Evolutionary conservation across 2,329 filamentous ascomycete species (phyloP), one percentile per base, ranked within the genome.

Genomic region (Zarea fungicola): DNA sequence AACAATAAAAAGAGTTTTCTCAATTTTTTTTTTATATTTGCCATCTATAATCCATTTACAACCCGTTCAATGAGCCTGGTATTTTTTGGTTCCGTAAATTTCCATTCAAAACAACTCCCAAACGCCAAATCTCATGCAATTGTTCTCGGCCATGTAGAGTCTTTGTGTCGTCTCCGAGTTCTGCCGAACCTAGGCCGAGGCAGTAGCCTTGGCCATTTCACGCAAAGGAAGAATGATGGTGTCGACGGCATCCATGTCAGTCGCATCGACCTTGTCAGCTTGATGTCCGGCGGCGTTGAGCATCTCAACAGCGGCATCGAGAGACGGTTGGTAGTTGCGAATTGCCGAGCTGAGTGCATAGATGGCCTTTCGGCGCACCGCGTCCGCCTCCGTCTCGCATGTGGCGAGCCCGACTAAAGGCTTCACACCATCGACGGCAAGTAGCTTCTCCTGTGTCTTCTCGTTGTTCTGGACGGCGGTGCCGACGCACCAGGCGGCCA

Each of bases 381-480:
- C 74, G 50, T 75, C 70, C 46, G 78, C 71, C 55, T 84, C 72
- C 51, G 81, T 82, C 36, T 79, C 74, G 28, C 76, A 71, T 6
- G 81, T 76, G 16, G 77, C 78, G 54, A 96, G 63, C 42, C 75
- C 73, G 8, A 89, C 82, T 19, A 99, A 76, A 26, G 69, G 77
- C 31, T 84, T 79, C 25, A 96, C 73, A 3, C 84, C 89, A 26
- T 86, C 87, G 54, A 76, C 67, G 29, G 74, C 75, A 22, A 80
- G 56, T 48, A 82, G 66, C 44, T 80, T 81, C 70, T 93, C 88
- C 71, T 99, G 93, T 43, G 81, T 84, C 64, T 85, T 85, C 58
- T 80, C 77, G 67, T 99, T 97, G 72, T 99, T 99, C 76, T 97
- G 91, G 52, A 99, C 93, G 9, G 93, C 92, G 6, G 91, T 96